Conservation (phyloP, 2,329 filamentous ascomycete genomes). For the Diaporthe eres region DNA sequence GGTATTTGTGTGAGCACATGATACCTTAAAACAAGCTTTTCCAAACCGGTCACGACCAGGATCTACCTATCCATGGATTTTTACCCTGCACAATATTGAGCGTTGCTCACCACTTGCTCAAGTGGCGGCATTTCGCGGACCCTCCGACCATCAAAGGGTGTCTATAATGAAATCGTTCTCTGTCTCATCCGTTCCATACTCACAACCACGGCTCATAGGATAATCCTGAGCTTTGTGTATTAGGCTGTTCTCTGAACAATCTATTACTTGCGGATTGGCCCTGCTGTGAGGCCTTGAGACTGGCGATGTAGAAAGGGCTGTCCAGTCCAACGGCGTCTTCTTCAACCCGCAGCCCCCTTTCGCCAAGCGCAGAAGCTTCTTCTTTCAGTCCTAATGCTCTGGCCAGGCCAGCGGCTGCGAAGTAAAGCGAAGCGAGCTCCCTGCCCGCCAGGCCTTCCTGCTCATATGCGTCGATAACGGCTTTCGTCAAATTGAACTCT, state of each 20-base stretch:
- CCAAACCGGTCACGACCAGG: not conserved
- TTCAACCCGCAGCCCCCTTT: not conserved
- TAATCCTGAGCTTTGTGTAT: not conserved
- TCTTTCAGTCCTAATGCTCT: not conserved
- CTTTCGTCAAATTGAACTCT: not conserved
- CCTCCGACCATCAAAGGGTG: not conserved
- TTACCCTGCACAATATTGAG: not conserved
- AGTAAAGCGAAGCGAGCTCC: conserved; percentile 24
- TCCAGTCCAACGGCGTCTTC: conserved; percentile 8
- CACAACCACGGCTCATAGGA: conserved; percentile 14
- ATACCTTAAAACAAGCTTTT: no score
- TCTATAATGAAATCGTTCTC: not conserved
- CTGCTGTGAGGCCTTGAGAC: not conserved
- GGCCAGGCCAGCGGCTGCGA: conserved; percentile 5
- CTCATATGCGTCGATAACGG: conserved; percentile 2
- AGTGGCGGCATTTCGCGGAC: not conserved
- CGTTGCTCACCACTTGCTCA: no score
- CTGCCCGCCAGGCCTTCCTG: conserved; percentile 1
- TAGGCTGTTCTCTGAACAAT: not conserved
- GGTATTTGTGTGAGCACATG: no score
- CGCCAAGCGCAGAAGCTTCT: not conserved
- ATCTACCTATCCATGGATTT: not conserved
- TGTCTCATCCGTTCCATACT: not conserved
- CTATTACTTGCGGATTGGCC: not conserved
- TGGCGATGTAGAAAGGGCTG: not conserved